Evolutionary conservation across 2,329 filamentous ascomycete species (phyloP).

Genomic region (Tothia fuscella): DNA sequence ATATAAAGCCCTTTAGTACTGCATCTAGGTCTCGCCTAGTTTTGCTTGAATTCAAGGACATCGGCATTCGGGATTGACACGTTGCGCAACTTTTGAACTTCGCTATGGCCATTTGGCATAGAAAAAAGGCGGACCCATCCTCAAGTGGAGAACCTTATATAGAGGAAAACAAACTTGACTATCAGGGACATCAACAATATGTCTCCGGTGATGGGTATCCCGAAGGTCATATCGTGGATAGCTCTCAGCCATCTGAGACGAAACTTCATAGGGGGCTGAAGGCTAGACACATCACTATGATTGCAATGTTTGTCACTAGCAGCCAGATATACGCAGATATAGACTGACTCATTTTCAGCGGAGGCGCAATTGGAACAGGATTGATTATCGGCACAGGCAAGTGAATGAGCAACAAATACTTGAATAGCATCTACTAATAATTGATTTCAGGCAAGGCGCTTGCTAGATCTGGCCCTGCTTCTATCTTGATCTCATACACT

Average conservation of each 20-base stretch:
- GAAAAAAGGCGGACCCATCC: conserved; percentile 1
- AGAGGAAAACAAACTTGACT: conserved; percentile 4
- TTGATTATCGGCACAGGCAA: conserved; percentile 58
- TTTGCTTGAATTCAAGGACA: too few relatives aligned
- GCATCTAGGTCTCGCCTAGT: too few relatives aligned
- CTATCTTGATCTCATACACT: conserved; percentile 60
- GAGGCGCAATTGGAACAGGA: conserved; percentile 38
- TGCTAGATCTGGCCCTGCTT: conserved; percentile 37
- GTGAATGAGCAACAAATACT: conserved; percentile 20
- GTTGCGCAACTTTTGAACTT: too few relatives aligned
- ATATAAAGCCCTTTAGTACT: too few relatives aligned
- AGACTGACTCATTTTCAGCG: background rate
- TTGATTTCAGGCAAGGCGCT: too few relatives aligned
- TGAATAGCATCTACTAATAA: conserved; percentile 6
- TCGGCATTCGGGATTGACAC: too few relatives aligned
- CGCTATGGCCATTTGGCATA: conserved; percentile 8
- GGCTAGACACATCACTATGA: conserved; percentile 47
- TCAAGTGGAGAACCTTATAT: background rate
- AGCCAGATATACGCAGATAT: conserved; percentile 18
- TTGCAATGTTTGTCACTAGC: conserved; percentile 63
- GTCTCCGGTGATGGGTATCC: background rate
- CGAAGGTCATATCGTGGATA: background rate
- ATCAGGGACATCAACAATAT: background rate
- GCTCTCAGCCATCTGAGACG: background rate
- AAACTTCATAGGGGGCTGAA: conserved; percentile 41